phyloP scores from a whole-genome alignment of 2,329 filamentous ascomycete genomes.

The Penicillium griseofulvum region DNA sequence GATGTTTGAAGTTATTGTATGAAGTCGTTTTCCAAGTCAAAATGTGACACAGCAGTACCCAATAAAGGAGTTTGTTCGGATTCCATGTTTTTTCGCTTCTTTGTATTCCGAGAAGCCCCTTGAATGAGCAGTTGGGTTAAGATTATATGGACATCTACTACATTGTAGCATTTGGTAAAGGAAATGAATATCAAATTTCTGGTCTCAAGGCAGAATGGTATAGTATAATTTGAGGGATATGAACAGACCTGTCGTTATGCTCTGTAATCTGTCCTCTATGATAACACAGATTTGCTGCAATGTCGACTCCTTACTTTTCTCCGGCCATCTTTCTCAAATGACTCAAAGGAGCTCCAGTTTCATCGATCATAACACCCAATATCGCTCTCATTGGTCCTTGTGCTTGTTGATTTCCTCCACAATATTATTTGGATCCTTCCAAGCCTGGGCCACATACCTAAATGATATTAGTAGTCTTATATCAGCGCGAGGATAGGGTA shows the following conservation, averaged over 20 bases:
- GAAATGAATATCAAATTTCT: background rate
- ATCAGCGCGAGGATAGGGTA: background rate
- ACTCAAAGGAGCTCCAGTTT: background rate
- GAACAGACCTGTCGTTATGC: background rate
- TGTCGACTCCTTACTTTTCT: background rate
- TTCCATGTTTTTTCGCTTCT: background rate
- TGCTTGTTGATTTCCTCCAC: conserved; percentile 52
- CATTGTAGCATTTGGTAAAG: background rate
- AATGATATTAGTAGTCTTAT: background rate
- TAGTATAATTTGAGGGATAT: background rate
- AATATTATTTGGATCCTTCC: conserved; percentile 63
- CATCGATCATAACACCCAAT: background rate
- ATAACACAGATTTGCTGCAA: background rate
- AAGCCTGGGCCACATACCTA: conserved; percentile 58
- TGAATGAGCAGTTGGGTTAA: background rate
- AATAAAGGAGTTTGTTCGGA: background rate
- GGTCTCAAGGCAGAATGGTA: background rate
- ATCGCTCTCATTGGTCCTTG: conserved; percentile 6
- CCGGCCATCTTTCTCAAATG: background rate
- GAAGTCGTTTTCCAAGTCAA: conserved; percentile 20
- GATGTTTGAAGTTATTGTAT: conserved; percentile 38
- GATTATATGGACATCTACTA: background rate
- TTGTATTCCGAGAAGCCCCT: background rate
- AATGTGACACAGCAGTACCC: conserved; percentile 1
- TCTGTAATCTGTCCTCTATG: background rate